Base-by-base conservation (phyloP, 495 filamentous ascomycete genomes). In the Neurospora sublineolata region DNA sequence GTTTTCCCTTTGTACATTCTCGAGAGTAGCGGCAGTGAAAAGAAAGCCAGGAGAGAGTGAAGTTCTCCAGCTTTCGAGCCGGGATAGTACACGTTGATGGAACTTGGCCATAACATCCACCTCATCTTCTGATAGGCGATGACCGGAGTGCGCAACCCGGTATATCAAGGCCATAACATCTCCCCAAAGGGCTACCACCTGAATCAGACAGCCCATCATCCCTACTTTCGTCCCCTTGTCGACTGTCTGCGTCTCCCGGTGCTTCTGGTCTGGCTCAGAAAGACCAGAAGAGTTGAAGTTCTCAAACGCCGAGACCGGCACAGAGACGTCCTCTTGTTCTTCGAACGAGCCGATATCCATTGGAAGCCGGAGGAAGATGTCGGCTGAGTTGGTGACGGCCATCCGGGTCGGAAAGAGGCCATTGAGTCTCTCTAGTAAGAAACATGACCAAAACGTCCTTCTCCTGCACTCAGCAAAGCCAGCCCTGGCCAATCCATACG, bases 361-460 rank as follows among this genome's bases (percentile, higher is more conserved):
- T 14, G 90, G 90, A 11, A 92, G 82, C 40, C 87, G 84, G 9
- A 91, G 78, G 73, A 91, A 88, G 33, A 89, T 84, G 40, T 90
- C 85, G 76, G 90, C 86, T 5, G 80, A 71, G 68, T 84, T 80
- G 71, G 87, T 78, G 42, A 82, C 76, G 71, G 79, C 83, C 16
- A 81, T 70, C 11, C 83, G 80, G 8, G 82, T 84, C 6, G 85
- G 83, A 70, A 85, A 87, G 70, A 88, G 85, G 37, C 85, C 87
- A 39, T 84, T 88, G 37, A 89, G 82, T 37, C 89, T 86, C 82
- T 92, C 89, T 74, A 89, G 80, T 69, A 90, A 71, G 72, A 87
- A 91, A 38, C 85, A 83, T 16, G 87, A 85, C 90, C 89, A 92
- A 76, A 91, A 91, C 0, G 88, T 91, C 68, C 89, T 81, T 40